phyloP scores from a whole-genome alignment of 2,329 filamentous ascomycete species.

The Hymenoscyphus linearis region DNA sequence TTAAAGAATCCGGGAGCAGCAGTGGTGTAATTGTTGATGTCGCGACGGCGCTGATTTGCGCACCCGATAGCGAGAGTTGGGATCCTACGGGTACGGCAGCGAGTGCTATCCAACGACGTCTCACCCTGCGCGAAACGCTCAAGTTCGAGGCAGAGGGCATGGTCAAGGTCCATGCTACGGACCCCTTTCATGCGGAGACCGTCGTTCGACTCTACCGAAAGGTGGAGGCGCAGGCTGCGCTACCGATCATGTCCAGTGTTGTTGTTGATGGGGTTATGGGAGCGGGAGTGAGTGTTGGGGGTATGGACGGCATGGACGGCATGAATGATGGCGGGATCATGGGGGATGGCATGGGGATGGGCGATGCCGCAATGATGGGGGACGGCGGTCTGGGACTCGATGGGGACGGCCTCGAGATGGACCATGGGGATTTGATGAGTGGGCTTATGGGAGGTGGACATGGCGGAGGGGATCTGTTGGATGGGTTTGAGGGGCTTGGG shows the following conservation, averaged over 20 bases:
- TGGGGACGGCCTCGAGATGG: constrained; percentile 3
- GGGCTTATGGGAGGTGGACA: constrained; percentile 17
- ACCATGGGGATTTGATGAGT: constrained; percentile 21
- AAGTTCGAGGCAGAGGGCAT: constrained; percentile 27
- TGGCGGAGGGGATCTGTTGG: constrained; percentile 11
- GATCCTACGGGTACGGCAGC: background rate
- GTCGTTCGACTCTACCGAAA: constrained; percentile 29
- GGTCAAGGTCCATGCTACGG: constrained; percentile 25
- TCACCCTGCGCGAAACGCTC: constrained; percentile 29
- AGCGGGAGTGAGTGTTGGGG: constrained; percentile 8
- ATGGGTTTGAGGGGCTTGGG: constrained; percentile 16
- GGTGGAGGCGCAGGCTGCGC: constrained; percentile 26
- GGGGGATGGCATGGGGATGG: constrained; percentile 6
- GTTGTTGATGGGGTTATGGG: constrained; percentile 11
- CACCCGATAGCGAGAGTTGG: constrained; percentile 47
- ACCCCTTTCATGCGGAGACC: constrained; percentile 26
- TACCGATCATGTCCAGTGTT: constrained; percentile 15
- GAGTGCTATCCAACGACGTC: constrained; percentile 19
- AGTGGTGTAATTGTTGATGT: constrained; percentile 63
- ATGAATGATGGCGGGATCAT: constrained; percentile 2
- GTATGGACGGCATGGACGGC: constrained; percentile 9
- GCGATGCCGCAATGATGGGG: too few species aligned
- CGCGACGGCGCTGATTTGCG: constrained; percentile 62
- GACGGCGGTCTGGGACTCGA: constrained; percentile 3
- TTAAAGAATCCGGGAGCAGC: constrained; percentile 50